Evolutionary conservation across 2,329 filamentous ascomycete species (phyloP).

Genomic region (Aspergillus sojae): DNA sequence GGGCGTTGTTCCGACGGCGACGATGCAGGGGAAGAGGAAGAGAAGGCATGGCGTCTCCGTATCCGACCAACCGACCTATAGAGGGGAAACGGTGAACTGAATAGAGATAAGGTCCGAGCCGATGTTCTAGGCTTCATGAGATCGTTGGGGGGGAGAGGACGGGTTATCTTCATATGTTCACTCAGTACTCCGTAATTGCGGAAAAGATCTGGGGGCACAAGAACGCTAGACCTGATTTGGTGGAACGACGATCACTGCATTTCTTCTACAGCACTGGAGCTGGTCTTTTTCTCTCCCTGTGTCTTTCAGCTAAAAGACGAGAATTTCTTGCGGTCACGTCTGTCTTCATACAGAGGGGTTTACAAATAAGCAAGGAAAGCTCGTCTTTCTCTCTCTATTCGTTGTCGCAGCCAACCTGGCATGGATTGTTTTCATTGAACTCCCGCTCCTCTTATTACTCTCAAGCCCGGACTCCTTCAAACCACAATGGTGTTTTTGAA

Average conservation of each 20-base stretch:
- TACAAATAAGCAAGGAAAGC: not conserved
- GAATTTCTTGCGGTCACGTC: not conserved
- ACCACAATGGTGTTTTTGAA: constrained; percentile 37
- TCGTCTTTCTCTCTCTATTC: not conserved
- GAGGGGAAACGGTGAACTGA: constrained; percentile 19
- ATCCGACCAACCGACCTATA: constrained; percentile 11
- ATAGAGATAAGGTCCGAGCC: constrained; percentile 16
- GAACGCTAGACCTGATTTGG: constrained; percentile 19
- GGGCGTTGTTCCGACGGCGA: constrained; percentile 27
- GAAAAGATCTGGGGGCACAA: not conserved
- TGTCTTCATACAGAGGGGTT: not conserved
- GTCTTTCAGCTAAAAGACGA: not conserved
- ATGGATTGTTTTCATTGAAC: constrained; percentile 10
- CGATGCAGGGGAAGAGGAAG: constrained; percentile 21
- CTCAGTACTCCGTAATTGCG: not conserved
- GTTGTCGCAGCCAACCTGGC: not conserved
- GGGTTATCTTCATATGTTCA: not conserved
- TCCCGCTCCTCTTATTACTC: constrained; percentile 7
- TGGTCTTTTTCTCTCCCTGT: not conserved
- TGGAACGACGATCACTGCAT: constrained; percentile 4
- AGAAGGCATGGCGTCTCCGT: constrained; percentile 26
- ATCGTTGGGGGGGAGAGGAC: not conserved
- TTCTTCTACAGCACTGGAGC: constrained; percentile 3
- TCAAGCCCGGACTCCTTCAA: not conserved
- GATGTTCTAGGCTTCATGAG: constrained; percentile 25